These are phyloP conservation scores for Parastagonospora avenae DNA, from an alignment of 2,329 filamentous ascomycete genomes.

Conservation along the genomic window DNA sequence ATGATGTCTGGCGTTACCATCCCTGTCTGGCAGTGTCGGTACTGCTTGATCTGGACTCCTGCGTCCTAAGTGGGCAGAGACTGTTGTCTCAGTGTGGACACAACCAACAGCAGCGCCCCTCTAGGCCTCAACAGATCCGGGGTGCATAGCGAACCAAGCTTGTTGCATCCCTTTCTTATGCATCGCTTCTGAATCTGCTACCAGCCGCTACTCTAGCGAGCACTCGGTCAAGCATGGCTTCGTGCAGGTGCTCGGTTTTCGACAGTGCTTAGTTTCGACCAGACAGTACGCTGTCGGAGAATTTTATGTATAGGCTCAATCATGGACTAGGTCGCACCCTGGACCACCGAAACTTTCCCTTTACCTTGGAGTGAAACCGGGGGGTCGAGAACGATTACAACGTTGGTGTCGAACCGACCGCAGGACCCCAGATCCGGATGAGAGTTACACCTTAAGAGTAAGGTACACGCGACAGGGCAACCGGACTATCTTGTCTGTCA, in stretches of 20 bases:
- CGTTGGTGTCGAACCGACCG: constrained; percentile 1
- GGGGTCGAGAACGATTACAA: background rate
- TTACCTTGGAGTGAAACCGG: constrained; percentile 5
- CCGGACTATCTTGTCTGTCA: background rate
- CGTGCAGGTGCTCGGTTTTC: background rate
- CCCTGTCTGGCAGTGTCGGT: constrained; percentile 6
- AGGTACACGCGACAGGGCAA: background rate
- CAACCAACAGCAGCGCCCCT: constrained; percentile 5
- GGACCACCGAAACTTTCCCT: background rate
- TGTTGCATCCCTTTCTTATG: constrained; percentile 7
- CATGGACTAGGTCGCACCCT: background rate
- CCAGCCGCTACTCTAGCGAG: background rate
- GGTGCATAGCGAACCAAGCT: constrained; percentile 16
- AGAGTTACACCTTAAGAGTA: background rate
- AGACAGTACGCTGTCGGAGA: background rate
- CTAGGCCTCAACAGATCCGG: constrained; percentile 22
- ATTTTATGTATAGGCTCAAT: background rate
- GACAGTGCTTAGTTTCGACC: background rate
- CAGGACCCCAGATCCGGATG: constrained; percentile 3
- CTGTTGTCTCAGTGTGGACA: background rate
- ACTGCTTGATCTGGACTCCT: background rate
- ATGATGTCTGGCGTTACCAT: background rate
- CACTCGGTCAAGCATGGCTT: background rate
- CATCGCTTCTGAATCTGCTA: constrained; percentile 1
- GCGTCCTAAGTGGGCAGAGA: background rate